A percentile compares a stretch with the other conserved stretches of the same genome.
Conservation (phyloP, 306 rosid genomes). For the Fagus sylvatica region DNA sequence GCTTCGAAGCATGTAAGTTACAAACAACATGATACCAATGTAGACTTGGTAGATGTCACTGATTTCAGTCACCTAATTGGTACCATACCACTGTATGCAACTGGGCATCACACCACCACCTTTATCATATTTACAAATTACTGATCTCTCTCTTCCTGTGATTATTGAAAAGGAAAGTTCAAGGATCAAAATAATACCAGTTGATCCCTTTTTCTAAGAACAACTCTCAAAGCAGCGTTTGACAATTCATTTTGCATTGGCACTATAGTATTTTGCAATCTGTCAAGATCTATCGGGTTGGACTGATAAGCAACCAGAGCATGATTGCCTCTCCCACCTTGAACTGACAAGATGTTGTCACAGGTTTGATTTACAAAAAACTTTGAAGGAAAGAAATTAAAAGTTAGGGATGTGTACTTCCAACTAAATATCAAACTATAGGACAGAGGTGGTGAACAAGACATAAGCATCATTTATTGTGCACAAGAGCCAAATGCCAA, state of each 20-base stretch:
- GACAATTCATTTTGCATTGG: slow-evolving; percentile 51
- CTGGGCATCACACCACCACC: neutral
- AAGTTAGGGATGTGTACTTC: too few species aligned
- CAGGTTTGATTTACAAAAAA: slow-evolving; percentile 14
- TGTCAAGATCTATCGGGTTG: slow-evolving; percentile 28
- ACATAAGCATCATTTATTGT: too few species aligned
- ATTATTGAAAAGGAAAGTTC: neutral
- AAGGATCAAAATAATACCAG: slow-evolving; percentile 47
- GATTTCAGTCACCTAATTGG: neutral
- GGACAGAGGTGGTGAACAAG: too few species aligned
- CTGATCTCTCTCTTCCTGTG: neutral
- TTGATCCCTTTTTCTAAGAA: slow-evolving; percentile 53
- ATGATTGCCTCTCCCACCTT: slow-evolving; percentile 22
- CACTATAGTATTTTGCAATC: slow-evolving; percentile 37
- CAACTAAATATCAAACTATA: too few species aligned
- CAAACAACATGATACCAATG: neutral
- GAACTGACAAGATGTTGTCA: slow-evolving; percentile 33
- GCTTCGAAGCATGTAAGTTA: neutral
- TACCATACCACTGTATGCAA: neutral
- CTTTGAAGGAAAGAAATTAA: too few species aligned
- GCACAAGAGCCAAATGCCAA: too few species aligned
- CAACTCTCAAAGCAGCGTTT: slow-evolving; percentile 52
- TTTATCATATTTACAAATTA: neutral
- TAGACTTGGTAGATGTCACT: neutral
- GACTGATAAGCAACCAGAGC: slow-evolving; percentile 32